Percentiles rank a stretch among this genome's conserved stretches.
These are phyloP conservation scores for Botryococcus braunii DNA, from an alignment of 163 green algal species.

Conservation along the genomic window DNA sequence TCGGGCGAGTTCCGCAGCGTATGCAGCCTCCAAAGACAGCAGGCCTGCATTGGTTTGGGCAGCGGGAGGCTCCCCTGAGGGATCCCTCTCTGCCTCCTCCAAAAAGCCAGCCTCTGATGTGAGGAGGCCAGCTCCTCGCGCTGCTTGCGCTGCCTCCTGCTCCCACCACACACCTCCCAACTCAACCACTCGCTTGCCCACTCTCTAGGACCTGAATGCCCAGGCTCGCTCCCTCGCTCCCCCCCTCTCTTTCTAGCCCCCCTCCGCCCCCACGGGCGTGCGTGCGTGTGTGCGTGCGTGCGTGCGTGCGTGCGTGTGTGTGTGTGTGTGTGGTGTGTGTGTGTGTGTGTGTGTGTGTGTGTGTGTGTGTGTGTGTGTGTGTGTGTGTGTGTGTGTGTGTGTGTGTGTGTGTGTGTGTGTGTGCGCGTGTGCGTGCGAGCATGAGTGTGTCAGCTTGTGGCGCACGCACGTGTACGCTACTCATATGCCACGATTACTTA, in stretches of 20 bases:
- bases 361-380: no score
- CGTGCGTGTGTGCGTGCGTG: background rate
- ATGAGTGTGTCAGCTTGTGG: slow-evolving; percentile 4
- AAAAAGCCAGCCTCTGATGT: background rate
- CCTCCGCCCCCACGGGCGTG: background rate
- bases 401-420: no score
- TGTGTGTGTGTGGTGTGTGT: background rate
- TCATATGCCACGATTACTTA: no score
- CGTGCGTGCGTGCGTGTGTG: background rate
- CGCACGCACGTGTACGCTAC: background rate
- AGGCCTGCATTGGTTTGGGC: background rate
- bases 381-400: no score
- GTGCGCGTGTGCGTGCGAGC: no score
- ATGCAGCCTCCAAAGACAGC: background rate
- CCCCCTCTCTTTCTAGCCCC: background rate
- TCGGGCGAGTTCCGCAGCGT: background rate
- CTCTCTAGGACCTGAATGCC: background rate
- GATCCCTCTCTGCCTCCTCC: background rate
- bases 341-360: no score
- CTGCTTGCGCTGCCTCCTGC: slow-evolving; percentile 2
- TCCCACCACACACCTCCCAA: background rate
- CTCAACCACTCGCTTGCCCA: background rate
- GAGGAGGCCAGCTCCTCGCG: background rate
- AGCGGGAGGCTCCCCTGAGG: background rate
- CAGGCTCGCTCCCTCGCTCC: background rate